These are phyloP conservation scores for Solanum chaucha DNA, from an alignment of 257 asterid genomes.

Conservation along the genomic window DNA sequence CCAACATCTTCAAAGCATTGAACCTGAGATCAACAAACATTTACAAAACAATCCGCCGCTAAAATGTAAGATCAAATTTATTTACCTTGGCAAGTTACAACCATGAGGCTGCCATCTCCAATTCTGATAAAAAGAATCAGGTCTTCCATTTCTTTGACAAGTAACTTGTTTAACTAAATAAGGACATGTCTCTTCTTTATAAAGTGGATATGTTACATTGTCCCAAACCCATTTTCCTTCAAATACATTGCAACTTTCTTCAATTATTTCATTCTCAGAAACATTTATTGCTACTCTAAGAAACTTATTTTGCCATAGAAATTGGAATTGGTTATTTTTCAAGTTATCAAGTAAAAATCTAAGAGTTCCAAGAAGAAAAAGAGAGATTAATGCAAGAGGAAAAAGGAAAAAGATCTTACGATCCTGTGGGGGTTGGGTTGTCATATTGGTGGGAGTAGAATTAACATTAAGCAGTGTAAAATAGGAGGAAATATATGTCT, in stretches of 20 bases:
- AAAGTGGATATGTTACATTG: conserved; percentile 53
- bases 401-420: conserved; percentile 39
- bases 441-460: conserved; percentile 20
- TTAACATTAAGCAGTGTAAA: background rate
- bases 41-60: background rate
- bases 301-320: conserved; percentile 13
- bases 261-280: conserved; percentile 41
- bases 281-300: conserved; percentile 39
- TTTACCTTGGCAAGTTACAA: conserved; percentile 76
- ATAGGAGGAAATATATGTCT: conserved; percentile 15
- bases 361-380: conserved; percentile 46
- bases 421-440: conserved; percentile 16
- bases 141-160: conserved; percentile 70
- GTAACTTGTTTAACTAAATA: conserved; percentile 76
- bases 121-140: conserved; percentile 68
- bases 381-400: conserved; percentile 44
- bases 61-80: no score
- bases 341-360: conserved; percentile 40
- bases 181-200: conserved; percentile 57
- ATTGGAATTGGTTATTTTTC: conserved; percentile 26
- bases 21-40: conserved; percentile 29
- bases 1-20: conserved; percentile 63
- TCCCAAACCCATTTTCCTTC: conserved; percentile 79
- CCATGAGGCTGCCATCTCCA: conserved; percentile 88
- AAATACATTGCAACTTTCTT: conserved; percentile 65